phyloP scores from a whole-genome alignment of 495 filamentous ascomycete species.

The Friedmanniomyces simplex region DNA sequence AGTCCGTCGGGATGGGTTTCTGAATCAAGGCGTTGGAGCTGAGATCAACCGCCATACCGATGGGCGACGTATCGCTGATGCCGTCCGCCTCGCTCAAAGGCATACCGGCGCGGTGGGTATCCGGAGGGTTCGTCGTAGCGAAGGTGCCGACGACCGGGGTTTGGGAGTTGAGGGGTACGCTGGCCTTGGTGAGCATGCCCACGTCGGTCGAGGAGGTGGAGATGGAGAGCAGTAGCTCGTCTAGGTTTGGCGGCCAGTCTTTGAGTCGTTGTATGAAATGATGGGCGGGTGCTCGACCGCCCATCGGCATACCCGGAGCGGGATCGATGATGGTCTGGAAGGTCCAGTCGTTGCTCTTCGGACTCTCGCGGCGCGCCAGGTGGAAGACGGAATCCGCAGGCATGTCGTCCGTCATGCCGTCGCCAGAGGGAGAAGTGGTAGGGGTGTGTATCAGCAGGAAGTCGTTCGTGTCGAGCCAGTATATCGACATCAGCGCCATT shows the following conservation, averaged over 20 bases:
- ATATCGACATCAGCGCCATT: constrained; percentile 40
- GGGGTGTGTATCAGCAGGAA: constrained; percentile 72
- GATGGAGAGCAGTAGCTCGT: constrained; percentile 68
- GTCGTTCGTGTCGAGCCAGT: constrained; percentile 80
- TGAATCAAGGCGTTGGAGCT: constrained; percentile 67
- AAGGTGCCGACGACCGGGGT: constrained; percentile 55
- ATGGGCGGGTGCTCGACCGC: constrained; percentile 54
- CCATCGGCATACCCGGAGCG: constrained; percentile 58
- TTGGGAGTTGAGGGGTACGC: constrained; percentile 50
- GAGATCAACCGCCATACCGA: constrained; percentile 74
- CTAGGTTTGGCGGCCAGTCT: constrained; percentile 66
- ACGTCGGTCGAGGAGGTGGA: constrained; percentile 72
- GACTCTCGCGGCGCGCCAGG: constrained; percentile 55
- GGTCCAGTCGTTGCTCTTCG: constrained; percentile 40
- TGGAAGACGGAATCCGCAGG: constrained; percentile 57
- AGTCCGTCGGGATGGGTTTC: constrained; percentile 60
- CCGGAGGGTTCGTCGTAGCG: constrained; percentile 57
- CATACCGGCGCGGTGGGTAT: constrained; percentile 62
- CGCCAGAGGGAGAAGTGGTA: constrained; percentile 23
- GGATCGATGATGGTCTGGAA: constrained; percentile 66
- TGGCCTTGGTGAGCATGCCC: constrained; percentile 63
- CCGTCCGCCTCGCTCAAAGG: constrained; percentile 50
- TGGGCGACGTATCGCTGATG: constrained; percentile 58
- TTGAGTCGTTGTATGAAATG: constrained; percentile 65
- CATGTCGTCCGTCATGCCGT: constrained; percentile 33